Conservation (phyloP, 352 stramenopile genomes). For the Phytopythium ostracodes region DNA sequence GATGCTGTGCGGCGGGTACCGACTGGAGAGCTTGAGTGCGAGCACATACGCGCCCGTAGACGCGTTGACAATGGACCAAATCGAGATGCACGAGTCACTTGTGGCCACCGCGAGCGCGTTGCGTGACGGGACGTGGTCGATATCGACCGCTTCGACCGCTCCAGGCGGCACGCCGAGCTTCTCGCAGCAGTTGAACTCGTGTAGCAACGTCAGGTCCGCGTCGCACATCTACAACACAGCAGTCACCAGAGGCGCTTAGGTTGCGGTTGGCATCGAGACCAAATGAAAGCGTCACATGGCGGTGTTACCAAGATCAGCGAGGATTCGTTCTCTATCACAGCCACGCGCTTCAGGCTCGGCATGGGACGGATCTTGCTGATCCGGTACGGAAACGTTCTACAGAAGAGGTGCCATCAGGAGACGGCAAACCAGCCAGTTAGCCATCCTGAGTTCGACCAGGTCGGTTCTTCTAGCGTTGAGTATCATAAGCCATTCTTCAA, state of each 20-base stretch:
- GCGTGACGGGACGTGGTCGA: constrained; percentile 46
- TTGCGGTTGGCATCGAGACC: neutral
- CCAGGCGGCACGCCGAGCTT: constrained; percentile 21
- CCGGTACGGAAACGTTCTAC: constrained; percentile 63
- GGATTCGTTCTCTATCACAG: constrained; percentile 61
- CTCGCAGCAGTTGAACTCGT: constrained; percentile 54
- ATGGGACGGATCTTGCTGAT: constrained; percentile 50
- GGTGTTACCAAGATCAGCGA: constrained; percentile 40
- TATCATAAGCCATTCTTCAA: neutral
- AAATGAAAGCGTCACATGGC: neutral
- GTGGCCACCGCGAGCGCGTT: constrained; percentile 54
- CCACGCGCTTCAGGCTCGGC: constrained; percentile 38
- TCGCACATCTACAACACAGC: constrained; percentile 61
- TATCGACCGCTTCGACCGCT: constrained; percentile 35
- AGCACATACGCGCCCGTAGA: constrained; percentile 58
- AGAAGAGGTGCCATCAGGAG: no score
- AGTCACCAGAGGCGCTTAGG: no score
- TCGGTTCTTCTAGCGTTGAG: neutral
- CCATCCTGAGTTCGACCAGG: no score
- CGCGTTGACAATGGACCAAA: constrained; percentile 69
- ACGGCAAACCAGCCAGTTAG: no score
- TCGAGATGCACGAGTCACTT: constrained; percentile 48
- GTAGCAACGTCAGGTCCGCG: constrained; percentile 51
- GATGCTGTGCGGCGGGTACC: constrained; percentile 42
- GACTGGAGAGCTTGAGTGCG: constrained; percentile 49